Conservation (phyloP, 2,329 filamentous ascomycete genomes). For the Sporothrix phasma region DNA sequence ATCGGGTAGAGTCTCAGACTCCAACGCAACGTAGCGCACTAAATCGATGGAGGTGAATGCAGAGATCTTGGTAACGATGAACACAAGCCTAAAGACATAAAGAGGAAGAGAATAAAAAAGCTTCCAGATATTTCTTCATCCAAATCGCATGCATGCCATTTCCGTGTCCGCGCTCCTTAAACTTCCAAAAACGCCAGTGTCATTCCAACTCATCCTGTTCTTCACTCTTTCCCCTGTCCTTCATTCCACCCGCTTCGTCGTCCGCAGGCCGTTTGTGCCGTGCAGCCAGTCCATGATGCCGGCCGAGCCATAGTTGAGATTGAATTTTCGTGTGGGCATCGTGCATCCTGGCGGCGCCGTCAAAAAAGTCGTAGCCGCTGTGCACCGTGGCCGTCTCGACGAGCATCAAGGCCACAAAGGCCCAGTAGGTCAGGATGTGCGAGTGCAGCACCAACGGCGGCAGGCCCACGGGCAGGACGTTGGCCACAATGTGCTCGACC, state of each 20-base stretch:
- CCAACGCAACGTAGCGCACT: background rate
- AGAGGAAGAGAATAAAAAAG: background rate
- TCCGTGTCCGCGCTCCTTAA: too few species aligned
- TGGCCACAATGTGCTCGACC: conserved; percentile 45
- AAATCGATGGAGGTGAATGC: too few species aligned
- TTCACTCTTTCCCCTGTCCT: background rate
- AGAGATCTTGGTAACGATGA: too few species aligned
- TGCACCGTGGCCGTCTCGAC: conserved; percentile 45
- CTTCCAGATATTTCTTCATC: too few species aligned
- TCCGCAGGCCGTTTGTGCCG: conserved; percentile 30
- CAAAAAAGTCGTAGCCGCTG: conserved; percentile 47
- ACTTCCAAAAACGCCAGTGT: too few species aligned
- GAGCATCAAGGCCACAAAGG: conserved; percentile 38
- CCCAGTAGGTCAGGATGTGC: conserved; percentile 44
- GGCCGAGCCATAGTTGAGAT: conserved; percentile 42
- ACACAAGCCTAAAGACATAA: background rate
- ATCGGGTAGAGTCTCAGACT: background rate
- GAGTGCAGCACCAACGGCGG: conserved; percentile 36
- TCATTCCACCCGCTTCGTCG: background rate
- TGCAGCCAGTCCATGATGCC: conserved; percentile 46
- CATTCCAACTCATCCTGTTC: too few species aligned
- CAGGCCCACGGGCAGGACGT: conserved; percentile 41
- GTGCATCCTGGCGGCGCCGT: conserved; percentile 38
- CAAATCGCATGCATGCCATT: background rate
- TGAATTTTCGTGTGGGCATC: conserved; percentile 51